Evolutionary conservation across 2,329 filamentous ascomycete genomes (phyloP), one percentile per base, ranked within the genome.

Genomic region (Emergomyces orientalis): DNA sequence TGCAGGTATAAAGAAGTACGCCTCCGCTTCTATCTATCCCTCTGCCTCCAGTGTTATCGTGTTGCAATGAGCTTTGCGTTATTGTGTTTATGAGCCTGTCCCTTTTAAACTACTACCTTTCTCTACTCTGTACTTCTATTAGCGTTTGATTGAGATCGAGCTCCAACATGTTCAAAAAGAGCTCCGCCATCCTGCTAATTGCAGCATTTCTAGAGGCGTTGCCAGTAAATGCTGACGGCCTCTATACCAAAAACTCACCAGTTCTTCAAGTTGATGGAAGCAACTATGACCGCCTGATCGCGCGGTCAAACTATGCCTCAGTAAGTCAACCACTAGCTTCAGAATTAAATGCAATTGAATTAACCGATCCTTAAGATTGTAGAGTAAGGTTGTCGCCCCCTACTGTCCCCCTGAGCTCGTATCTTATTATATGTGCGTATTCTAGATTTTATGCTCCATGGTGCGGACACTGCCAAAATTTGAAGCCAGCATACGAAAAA

Each of bases 381-480:
- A 68, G 81, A 82, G 80, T 82, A 77, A 78, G 78, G 68, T 66
- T 30, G 56, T 60, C 51, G 3, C 27, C 25, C 43, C 30, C 25
- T 60, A 19, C 43, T 57, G n/a, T 64, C 13, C 7, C 32, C 8
- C 17, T 30, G 56, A 55, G 39, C 45, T 45, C 39, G 52, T 34
- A 14, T 43, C 25, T 55, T 30, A 37, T 34, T 62, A 51, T n/a
- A 55, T 49, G 45, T 43, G 17, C 30, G 11, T 62, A 51, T 58
- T 47, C n/a, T 73, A 90, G 92, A 78, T 97, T 97, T 82, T 97
- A 96, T 72, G 93, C 93, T 9, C 93, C 93, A 30, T 97, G 93
- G 93, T 97, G 94, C 72, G 94, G 93, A 51, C 94, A 97, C 78
- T 99, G 94, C 80, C 84, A 96, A 78, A 97, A 89, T 78, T 88